phyloP scores from a whole-genome alignment of 1,284 basidiomycete genomes.

The Athelia psychrophila region DNA sequence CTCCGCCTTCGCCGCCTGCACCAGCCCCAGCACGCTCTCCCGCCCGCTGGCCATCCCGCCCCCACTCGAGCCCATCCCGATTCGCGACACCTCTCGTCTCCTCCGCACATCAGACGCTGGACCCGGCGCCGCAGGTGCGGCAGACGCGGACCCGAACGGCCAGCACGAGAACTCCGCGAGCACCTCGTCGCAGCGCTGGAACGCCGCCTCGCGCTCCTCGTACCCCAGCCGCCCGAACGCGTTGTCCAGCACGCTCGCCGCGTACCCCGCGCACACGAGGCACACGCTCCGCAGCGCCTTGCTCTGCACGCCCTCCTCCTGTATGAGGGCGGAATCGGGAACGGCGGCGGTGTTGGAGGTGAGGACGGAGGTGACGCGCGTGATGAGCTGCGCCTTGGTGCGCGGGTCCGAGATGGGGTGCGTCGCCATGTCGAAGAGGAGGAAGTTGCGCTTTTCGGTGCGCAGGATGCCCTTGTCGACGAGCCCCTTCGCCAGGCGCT shows the following conservation, averaged over 20 bases:
- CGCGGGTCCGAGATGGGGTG: constrained; percentile 92
- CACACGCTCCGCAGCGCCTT: constrained; percentile 79
- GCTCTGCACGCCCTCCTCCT: constrained; percentile 77
- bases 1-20: constrained; percentile 80
- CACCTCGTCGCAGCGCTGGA: constrained; percentile 89
- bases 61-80: constrained; percentile 50
- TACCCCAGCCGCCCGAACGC: constrained; percentile 85
- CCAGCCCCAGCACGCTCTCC: constrained; percentile 79
- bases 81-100: constrained; percentile 42
- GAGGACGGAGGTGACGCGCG: constrained; percentile 73
- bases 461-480: constrained; percentile 97
- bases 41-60: constrained; percentile 51
- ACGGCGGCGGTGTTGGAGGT: constrained; percentile 84
- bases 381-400: constrained; percentile 82
- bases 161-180: constrained; percentile 86
- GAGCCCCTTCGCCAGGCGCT: constrained; percentile 94
- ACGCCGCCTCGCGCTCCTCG: constrained; percentile 89
- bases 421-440: constrained; percentile 98
- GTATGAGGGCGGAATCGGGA: constrained; percentile 61
- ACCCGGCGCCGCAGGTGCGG: constrained; percentile 25
- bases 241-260: constrained; percentile 93
- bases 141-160: constrained; percentile 71
- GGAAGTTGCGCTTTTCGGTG: constrained; percentile 95
- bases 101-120: constrained; percentile 23
- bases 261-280: constrained; percentile 85